Evolutionary conservation across 164 flowering plant species (phyloP), one percentile per base, ranked within the genome.

Genomic region (Vitis labrusca): DNA sequence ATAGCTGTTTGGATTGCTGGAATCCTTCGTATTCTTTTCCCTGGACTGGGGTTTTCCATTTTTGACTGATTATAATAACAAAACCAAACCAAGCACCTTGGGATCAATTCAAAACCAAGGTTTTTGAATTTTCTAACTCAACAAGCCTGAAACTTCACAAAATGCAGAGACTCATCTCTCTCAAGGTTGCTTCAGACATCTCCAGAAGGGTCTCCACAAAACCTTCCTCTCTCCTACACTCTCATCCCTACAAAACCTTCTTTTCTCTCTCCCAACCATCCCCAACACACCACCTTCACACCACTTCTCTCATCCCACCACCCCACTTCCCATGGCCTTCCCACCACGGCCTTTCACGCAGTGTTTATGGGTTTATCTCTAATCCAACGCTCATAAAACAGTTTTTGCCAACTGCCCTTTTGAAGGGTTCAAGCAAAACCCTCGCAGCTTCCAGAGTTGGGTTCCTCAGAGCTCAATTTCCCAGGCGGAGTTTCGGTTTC

Each of bases 101-200:
- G 44, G 7, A 37, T 37, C 44, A 37, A 37, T 3, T 37, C 44
- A 37, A 37, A 37, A 37, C 44, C 44, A 37, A 2, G 7, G 44
- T 37, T 37, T 37, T 37, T 6, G 2, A 3, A 37, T 37, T 3
- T 37, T 5, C 44, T 37, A 6, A 37, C 44, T 37, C 44, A 37
- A 37, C 5, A 3, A 37, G 44, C 44, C 7, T 37, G 44, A 37
- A 37, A 37, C 44, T 9, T 49, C 56, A 8, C 17, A 68, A 69
- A 74, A 78, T 81, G 84, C 75, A 74, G 74, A 69, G 70, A 13
- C 71, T 76, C 1, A 23, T 74, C 37, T 62, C 66, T 66, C 75
- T 44, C 63, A 76, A 60, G 60, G 53, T 66, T 29, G 75, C 47
- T 14, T 77, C 79, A 19, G 61, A 48, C 52, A 23, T 74, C 53